These are phyloP conservation scores for Hypsizygus marmoreus DNA, from an alignment of 768 basidiomycete species.

Conservation along the genomic window DNA sequence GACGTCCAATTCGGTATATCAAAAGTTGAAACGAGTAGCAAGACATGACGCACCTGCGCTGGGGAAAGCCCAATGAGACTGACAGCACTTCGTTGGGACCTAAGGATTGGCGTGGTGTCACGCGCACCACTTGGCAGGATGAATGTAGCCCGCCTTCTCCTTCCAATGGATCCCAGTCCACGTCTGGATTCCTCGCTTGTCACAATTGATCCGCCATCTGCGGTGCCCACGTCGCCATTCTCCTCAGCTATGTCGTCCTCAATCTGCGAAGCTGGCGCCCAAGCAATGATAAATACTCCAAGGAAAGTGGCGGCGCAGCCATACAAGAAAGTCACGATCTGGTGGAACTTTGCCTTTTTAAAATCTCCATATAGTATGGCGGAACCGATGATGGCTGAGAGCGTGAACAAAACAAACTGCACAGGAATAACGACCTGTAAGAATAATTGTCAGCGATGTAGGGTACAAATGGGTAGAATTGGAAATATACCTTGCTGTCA, in stretches of 20 bases:
- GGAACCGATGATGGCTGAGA: constrained; percentile 91
- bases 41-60: constrained; percentile 53
- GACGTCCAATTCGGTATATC: constrained; percentile 2
- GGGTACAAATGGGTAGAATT: neutral
- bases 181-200: constrained; percentile 24
- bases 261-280: constrained; percentile 42
- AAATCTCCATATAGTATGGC: constrained; percentile 96
- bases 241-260: constrained; percentile 30
- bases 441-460: neutral
- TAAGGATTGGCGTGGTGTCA: constrained; percentile 48
- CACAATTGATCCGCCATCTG: constrained; percentile 17
- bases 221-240: constrained; percentile 24
- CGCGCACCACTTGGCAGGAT: constrained; percentile 47
- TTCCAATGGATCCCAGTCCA: constrained; percentile 36
- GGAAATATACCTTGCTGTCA: constrained; percentile 73
- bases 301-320: constrained; percentile 88
- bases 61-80: constrained; percentile 73
- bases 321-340: constrained; percentile 81
- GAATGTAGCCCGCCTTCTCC: constrained; percentile 46
- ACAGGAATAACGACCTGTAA: constrained; percentile 84
- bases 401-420: constrained; percentile 93
- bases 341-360: constrained; percentile 75
- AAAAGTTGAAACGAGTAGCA: neutral
- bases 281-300: constrained; percentile 88
- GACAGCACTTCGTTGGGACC: constrained; percentile 56